Base-by-base conservation (phyloP, 371 early-diverging fungal genomes). In the Mortierella sp. region DNA sequence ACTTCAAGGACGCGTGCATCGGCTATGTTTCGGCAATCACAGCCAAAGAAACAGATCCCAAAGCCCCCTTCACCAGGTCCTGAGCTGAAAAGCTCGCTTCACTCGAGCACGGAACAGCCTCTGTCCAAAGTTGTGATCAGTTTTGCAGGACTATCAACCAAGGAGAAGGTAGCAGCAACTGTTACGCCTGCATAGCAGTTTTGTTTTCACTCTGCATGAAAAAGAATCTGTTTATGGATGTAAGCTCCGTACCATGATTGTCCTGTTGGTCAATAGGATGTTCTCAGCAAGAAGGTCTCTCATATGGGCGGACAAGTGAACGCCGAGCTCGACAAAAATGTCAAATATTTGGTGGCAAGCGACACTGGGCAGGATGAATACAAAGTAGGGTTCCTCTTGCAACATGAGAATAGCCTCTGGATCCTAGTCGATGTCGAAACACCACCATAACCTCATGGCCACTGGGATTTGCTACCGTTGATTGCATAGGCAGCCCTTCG, bases 1-100 rank as follows among this genome's bases (percentile, higher is more conserved):
- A 24, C 27, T 49, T 49, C 4, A 7, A 24, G 26, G 24, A 49
- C 27, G 24, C 49, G 26, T 24, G 3, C 24, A 21, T 23, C 38
- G 8, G 26, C 4, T 21, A 68, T 68, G 69, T 68, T 68, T 53
- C 57, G 69, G 18, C 69, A 68, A 61, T 58, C 69, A 19, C 48
- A 48, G 28, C 34, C 58, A 19, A 56, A 45, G 42, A 68, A 46
- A 16, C 18, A 47, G 16, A 21, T 16, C 41, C 24, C 56, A 39
- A 65, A 45, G 30, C 43, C 42, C 1, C 23, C 60, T 4, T 38
- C 49, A 26, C 54, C 39, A 27, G 3, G n/a, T 7, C 56, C 56
- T 21, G 46, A 53, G 16, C 21, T 58, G 0, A 52, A 57, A 21
- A 14, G 9, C n/a, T 58, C 1, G 2, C 23, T 43, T 13, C 58